Conservation (phyloP, 768 basidiomycete genomes). For the Trametes cingulata region DNA sequence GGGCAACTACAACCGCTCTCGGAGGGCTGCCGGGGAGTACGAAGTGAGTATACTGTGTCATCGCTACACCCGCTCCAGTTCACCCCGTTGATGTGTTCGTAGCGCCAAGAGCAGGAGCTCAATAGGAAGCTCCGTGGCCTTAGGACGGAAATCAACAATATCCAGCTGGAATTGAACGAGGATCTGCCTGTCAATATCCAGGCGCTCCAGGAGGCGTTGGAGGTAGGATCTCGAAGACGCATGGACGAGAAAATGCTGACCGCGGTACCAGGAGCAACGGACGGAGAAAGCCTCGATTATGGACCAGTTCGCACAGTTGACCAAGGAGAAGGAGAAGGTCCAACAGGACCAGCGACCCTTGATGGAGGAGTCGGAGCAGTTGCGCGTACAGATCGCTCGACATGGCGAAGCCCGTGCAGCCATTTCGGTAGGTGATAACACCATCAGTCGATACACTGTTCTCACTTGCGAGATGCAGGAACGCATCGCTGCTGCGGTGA, state of each 20-base stretch:
- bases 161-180: slow-evolving; percentile 66
- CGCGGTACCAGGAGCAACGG: slow-evolving; percentile 50
- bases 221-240: slow-evolving; percentile 36
- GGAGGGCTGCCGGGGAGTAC: slow-evolving; percentile 31
- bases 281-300: slow-evolving; percentile 49
- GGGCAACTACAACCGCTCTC: slow-evolving; percentile 32
- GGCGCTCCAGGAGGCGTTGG: slow-evolving; percentile 53
- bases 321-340: slow-evolving; percentile 45
- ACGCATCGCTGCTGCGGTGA: slow-evolving; percentile 50
- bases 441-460: background rate
- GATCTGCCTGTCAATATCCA: slow-evolving; percentile 67
- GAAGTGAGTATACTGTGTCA: background rate
- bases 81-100: background rate
- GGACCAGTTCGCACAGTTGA: slow-evolving; percentile 51
- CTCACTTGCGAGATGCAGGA: slow-evolving; percentile 39
- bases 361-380: slow-evolving; percentile 42
- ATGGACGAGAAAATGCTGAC: background rate
- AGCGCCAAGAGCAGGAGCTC: slow-evolving; percentile 16
- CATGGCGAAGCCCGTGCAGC: slow-evolving; percentile 47
- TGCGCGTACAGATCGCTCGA: slow-evolving; percentile 53
- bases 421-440: slow-evolving; percentile 44
- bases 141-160: slow-evolving; percentile 38
- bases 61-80: background rate
- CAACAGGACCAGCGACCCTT: slow-evolving; percentile 48
- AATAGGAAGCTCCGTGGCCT: slow-evolving; percentile 13